Conservation (phyloP, 2,329 filamentous ascomycete genomes). For the Ophiostoma piceae region DNA sequence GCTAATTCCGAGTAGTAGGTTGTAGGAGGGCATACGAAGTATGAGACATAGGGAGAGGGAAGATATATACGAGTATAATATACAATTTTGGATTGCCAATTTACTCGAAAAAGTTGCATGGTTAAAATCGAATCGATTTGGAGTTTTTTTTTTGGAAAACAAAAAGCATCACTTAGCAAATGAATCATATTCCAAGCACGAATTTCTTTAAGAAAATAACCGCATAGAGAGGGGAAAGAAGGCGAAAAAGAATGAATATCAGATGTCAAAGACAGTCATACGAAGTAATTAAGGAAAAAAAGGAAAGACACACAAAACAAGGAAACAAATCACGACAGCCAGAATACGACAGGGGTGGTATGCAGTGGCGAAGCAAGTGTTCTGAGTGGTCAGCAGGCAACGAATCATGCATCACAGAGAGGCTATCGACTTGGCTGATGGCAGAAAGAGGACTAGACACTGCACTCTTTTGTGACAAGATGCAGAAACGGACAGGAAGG, state of each 20-base stretch:
- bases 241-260: neutral
- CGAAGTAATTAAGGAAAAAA: neutral
- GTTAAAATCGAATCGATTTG: neutral
- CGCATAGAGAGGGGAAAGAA: neutral
- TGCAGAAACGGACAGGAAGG: neutral
- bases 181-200: too few relatives aligned
- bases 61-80: too few relatives aligned
- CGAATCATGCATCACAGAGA: conserved; percentile 4
- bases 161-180: too few relatives aligned
- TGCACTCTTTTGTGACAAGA: neutral
- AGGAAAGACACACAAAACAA: neutral
- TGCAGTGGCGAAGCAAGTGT: conserved; percentile 12
- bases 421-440: neutral
- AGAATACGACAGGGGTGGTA: neutral
- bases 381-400: neutral
- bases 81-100: too few relatives aligned
- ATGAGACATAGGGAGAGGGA: too few relatives aligned
- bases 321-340: neutral
- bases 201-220: too few relatives aligned
- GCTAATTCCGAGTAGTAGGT: too few relatives aligned
- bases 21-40: too few relatives aligned
- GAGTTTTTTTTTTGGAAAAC: too few relatives aligned
- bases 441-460: neutral
- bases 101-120: too few relatives aligned
- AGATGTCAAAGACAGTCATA: neutral